phyloP scores from a whole-genome alignment of 306 rosid species.

The Cicer judaicum region DNA sequence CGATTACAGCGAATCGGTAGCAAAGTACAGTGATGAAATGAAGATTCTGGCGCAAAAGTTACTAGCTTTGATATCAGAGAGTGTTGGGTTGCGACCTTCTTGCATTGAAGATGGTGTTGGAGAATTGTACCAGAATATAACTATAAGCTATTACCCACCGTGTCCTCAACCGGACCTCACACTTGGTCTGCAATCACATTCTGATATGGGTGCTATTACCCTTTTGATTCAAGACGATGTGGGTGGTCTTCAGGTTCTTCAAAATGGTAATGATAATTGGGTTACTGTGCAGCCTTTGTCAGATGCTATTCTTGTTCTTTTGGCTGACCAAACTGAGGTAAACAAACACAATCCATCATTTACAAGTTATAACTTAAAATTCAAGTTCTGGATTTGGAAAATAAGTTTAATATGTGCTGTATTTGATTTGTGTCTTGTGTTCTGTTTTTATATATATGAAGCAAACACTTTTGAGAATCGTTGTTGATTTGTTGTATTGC shows the following conservation, averaged over 20 bases:
- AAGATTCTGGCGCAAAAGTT: conserved; percentile 66
- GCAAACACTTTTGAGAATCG: not conserved
- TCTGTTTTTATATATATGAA: not conserved
- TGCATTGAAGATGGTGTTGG: conserved; percentile 72
- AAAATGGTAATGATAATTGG: conserved; percentile 57
- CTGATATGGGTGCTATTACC: conserved; percentile 84
- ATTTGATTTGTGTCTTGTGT: not conserved
- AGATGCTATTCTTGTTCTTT: conserved; percentile 77
- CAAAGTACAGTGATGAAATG: conserved; percentile 61
- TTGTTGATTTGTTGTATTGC: not conserved
- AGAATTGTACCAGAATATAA: conserved; percentile 77
- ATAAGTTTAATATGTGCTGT: not conserved
- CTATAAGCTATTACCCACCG: conserved; percentile 86
- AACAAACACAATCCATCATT: not conserved
- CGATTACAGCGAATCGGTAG: conserved; percentile 56
- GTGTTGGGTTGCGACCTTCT: conserved; percentile 63
- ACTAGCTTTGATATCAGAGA: conserved; percentile 70
- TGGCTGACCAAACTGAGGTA: conserved; percentile 95
- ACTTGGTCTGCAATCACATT: conserved; percentile 86
- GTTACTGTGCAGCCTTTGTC: conserved; percentile 66
- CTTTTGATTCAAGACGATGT: conserved; percentile 86
- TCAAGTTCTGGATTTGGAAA: not conserved
- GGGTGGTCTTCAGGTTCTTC: conserved; percentile 79
- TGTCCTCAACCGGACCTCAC: conserved; percentile 91
- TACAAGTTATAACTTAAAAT: not conserved